These are phyloP conservation scores for Corrigiola litoralis DNA, from an alignment of 179 eudicot genomes.

Conservation along the genomic window DNA sequence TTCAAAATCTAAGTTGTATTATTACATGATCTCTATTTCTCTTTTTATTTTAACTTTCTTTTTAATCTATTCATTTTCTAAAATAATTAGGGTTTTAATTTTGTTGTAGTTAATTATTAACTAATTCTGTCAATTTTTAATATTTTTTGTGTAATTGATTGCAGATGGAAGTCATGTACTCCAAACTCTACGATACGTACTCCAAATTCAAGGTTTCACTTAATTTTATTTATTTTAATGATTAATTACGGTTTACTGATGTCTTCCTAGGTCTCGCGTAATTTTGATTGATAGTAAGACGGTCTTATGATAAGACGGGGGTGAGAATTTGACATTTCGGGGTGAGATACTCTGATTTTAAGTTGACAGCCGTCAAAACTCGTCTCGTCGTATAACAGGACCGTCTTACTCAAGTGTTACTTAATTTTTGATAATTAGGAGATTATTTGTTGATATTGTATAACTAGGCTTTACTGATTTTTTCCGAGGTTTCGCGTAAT, in stretches of 20 bases:
- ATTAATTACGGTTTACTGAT: neutral
- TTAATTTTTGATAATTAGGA: no score
- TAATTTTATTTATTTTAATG: neutral
- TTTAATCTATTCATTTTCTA: neutral
- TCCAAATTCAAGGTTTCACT: constrained; percentile 54
- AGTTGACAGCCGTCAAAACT: no score
- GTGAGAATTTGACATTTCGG: no score
- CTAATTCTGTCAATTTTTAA: neutral
- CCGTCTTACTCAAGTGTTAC: no score
- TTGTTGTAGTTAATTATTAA: neutral
- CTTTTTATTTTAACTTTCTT: neutral
- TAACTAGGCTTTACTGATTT: no score
- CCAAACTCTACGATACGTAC: constrained; percentile 69
- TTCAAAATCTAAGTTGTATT: neutral
- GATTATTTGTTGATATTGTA: no score
- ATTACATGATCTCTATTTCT: neutral
- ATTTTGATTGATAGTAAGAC: neutral
- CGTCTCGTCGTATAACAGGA: no score
- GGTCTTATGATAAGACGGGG: no score
- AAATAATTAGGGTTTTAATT: neutral
- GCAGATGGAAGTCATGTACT: constrained; percentile 71
- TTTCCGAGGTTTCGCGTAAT: no score
- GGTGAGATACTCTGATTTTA: no score
- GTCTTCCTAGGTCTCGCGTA: neutral
- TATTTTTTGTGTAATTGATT: neutral